A percentile compares a stretch with the other conserved stretches of the same genome.
Evolutionary conservation across 179 eudicot species (phyloP).

Genomic region (Sideroxylon spinosum): DNA sequence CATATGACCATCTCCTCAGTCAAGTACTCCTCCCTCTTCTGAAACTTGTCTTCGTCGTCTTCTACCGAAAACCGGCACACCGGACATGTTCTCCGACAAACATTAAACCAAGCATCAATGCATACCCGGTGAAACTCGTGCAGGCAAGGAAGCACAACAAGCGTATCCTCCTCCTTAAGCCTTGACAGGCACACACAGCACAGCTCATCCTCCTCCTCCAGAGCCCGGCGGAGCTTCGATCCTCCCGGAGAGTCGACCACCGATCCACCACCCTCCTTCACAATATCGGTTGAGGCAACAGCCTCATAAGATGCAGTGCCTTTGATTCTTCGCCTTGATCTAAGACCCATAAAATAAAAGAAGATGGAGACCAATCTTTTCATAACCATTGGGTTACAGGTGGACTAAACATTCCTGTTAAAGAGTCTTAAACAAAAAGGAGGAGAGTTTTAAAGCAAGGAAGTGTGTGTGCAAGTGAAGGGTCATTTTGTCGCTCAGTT

Average conservation of each 20-base stretch:
- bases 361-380: constrained; percentile 23
- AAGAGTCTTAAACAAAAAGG: background rate
- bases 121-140: constrained; percentile 49
- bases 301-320: background rate
- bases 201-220: background rate
- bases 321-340: constrained; percentile 4
- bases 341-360: constrained; percentile 9
- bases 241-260: background rate
- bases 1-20: constrained; percentile 57
- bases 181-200: constrained; percentile 44
- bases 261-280: background rate
- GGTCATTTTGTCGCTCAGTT: constrained; percentile 22
- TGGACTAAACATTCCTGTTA: background rate
- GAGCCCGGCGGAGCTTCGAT: background rate
- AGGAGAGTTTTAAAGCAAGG: background rate
- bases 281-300: background rate
- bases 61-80: constrained; percentile 43
- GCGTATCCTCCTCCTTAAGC: background rate
- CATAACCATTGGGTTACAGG: constrained; percentile 23
- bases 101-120: constrained; percentile 36
- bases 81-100: constrained; percentile 42
- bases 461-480: constrained; percentile 19
- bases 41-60: constrained; percentile 19
- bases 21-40: constrained; percentile 19
- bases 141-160: constrained; percentile 41